These are phyloP conservation scores for Trichoderma harzianum DNA, from an alignment of 2,329 filamentous ascomycete genomes.

Conservation along the genomic window DNA sequence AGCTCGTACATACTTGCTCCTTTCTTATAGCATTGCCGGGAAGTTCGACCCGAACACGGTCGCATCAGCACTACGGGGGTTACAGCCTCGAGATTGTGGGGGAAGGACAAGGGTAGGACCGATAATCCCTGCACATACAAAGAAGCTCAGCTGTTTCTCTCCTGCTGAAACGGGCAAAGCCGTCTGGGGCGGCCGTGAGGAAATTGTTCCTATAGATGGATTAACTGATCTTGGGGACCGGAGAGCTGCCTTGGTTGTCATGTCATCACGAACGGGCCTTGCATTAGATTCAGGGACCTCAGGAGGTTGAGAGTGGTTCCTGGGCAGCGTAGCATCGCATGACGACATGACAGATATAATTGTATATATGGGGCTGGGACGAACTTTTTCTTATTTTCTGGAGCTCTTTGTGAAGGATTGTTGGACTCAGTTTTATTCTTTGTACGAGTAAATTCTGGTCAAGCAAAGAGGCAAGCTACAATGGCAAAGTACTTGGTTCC, in stretches of 20 bases:
- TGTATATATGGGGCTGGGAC: slow-evolving; percentile 2
- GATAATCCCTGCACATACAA: slow-evolving; percentile 6
- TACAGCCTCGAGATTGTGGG: slow-evolving; percentile 6
- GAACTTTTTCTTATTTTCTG: background rate
- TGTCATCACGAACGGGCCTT: background rate
- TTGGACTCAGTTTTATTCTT: background rate
- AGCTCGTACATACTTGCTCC: background rate
- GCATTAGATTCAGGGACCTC: slow-evolving; percentile 6
- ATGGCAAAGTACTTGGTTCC: slow-evolving; percentile 17
- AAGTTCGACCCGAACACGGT: background rate
- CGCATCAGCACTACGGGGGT: slow-evolving; percentile 4
- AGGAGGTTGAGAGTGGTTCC: background rate
- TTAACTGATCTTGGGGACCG: slow-evolving; percentile 1
- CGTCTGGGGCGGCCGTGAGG: background rate
- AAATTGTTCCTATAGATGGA: slow-evolving; percentile 19
- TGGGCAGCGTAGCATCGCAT: slow-evolving; percentile 5
- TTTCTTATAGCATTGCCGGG: background rate
- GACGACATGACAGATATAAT: background rate
- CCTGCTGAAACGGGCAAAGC: slow-evolving; percentile 13
- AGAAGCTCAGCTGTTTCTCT: background rate
- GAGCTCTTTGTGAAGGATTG: background rate
- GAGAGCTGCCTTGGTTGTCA: background rate
- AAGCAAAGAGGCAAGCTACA: background rate
- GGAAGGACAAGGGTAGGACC: slow-evolving; percentile 14
- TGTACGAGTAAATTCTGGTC: background rate